Evolutionary conservation across 306 rosid species (phyloP), one percentile per base, ranked within the genome.

Genomic region (Corylus heterophylla): DNA sequence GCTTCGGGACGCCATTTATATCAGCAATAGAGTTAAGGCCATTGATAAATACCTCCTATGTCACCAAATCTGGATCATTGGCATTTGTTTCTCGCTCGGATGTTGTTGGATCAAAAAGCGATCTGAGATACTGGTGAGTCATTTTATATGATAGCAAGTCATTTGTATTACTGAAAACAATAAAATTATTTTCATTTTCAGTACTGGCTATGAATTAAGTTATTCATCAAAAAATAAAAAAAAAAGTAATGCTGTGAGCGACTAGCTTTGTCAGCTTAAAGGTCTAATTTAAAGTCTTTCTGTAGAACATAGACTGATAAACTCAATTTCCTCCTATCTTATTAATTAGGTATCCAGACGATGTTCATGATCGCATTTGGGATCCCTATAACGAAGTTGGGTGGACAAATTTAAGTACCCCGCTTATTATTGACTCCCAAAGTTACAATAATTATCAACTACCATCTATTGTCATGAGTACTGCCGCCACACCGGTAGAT

Each of bases 11-110:
- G 49, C 91, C 90, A 1, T 84, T 90, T 69, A 68, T 90, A 56
- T 86, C 93, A 13, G 79, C 85, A 25, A 54, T 90, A 70, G 87
- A 86, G 78, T 80, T 90, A 7, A 80, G 91, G 77, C 73, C 75
- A 66, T 55, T 90, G 82, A 25, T 39, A 1, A 76, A 80, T 50
- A 1, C 14, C 20, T 12, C 73, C 25, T 88, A 88, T 71, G 14
- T 3, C 16, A 85, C 84, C 1, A 0, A 27, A 3, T 59, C 66
- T 58, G 81, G 39, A 42, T 69, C 82, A 27, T 49, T 88, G 20
- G 75, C 73, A 7, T 51, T 1, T 37, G 0, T 16, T 3, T 0
- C 0, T 0, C 72, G 89, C 31, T 27, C 7, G 37, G 61, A 87
- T 74, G 9, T 85, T 9, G 92, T 86, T 62, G 76, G 86, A 22